Evolutionary conservation across 768 basidiomycete species (phyloP), one percentile per base, ranked within the genome.

Genomic region (Austroboletus festivus): DNA sequence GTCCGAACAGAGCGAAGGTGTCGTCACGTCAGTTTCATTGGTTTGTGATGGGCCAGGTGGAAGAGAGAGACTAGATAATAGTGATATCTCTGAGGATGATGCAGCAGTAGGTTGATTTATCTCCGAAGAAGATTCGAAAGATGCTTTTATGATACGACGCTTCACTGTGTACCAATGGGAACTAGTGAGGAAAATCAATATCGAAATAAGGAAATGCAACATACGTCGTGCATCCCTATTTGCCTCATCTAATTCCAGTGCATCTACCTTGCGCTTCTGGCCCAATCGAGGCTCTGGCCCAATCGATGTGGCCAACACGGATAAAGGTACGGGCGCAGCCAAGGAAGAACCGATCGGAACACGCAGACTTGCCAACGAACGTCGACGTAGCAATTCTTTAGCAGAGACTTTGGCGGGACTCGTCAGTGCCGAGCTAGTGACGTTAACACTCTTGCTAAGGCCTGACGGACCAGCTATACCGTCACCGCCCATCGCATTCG

Each of bases 1-100:
- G 59, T 89, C 87, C 3, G 87, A 89, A 57, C 80, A 85, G 15
- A 89, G 70, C 0, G 86, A 88, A 0, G 87, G 87, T 0, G 87
- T 89, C 1, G 73, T 70, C 18, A 73, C 48, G 33, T 73, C 73
- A 2, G 71, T 70, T 42, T 71, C 74, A 13, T 66, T 68, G 19
- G 55, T 56, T 56, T 73, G 47, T 72, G 54, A 61, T 11, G 60
- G 58, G 22, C 33, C 55, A 48, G 47, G 40, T 3, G 49, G 48
- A 37, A 49, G 21, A 11, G 54, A 54, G 39, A 54, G 40, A 66
- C 5, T 67, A 55, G 47, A 62, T 50, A 24, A 67, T 61, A 7
- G 59, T 50, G 18, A 66, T 55, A 37, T 62, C n/a, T 49, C 47
- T 42, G 58, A 63, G 3, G 63, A 52, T 18, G 61, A 47, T 7